A percentile compares a stretch with the other conserved stretches of the same genome.
Conservation (phyloP, 306 rosid species). For the Prosopis cineraria region DNA sequence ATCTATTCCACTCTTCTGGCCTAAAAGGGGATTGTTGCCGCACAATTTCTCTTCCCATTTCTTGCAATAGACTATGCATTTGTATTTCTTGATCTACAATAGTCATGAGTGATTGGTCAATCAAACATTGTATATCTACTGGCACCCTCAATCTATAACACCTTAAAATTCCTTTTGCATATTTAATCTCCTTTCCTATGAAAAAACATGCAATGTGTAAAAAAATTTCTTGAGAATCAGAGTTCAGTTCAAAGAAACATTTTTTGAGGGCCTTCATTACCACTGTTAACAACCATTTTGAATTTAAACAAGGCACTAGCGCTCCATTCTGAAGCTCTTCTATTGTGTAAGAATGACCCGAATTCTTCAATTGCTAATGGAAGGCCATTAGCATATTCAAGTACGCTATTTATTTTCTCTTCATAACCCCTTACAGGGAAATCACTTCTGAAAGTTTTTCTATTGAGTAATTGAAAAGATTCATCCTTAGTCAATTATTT, state of each 20-base stretch:
- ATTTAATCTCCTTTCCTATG: background rate
- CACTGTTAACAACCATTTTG: background rate
- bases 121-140: background rate
- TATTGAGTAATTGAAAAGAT: background rate
- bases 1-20: too few species aligned
- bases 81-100: too few species aligned
- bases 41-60: too few species aligned
- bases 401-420: background rate
- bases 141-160: too few species aligned
- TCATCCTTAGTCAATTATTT: background rate
- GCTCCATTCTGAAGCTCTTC: background rate
- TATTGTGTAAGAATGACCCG: background rate
- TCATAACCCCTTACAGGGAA: background rate
- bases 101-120: background rate
- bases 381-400: background rate
- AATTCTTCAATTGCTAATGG: background rate
- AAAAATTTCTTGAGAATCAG: rapidly evolving
- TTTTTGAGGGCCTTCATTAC: background rate
- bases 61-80: background rate
- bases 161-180: background rate
- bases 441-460: background rate
- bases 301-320: background rate
- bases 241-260: background rate
- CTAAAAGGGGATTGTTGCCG: too few species aligned
- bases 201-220: background rate